Conservation (phyloP, 768 basidiomycete species). For the Trametes villosa region DNA sequence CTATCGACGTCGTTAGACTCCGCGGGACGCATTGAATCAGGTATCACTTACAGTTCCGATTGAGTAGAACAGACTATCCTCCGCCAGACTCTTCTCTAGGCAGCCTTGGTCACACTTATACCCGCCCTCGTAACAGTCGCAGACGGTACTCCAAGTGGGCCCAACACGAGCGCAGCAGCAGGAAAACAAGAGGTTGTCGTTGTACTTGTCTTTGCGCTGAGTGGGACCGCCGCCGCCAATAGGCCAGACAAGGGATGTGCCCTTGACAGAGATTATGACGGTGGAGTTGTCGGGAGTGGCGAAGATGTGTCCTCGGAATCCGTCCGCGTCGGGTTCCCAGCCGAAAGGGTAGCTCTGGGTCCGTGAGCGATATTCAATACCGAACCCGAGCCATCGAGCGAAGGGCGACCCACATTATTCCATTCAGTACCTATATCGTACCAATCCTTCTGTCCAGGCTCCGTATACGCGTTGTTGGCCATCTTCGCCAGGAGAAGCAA, state of each 20-base stretch:
- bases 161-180: conserved; percentile 97
- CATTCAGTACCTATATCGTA: conserved; percentile 68
- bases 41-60: conserved; percentile 75
- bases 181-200: conserved; percentile 94
- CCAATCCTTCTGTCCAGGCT: conserved; percentile 61
- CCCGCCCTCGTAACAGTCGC: conserved; percentile 78
- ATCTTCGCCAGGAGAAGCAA: conserved; percentile 85
- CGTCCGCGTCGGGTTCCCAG: conserved; percentile 89
- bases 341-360: conserved; percentile 75
- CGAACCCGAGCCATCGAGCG: neutral
- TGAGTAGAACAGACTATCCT: conserved; percentile 88
- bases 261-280: conserved; percentile 88
- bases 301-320: conserved; percentile 91
- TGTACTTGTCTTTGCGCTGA: conserved; percentile 85
- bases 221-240: conserved; percentile 83
- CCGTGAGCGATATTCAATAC: neutral
- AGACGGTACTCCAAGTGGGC: conserved; percentile 92
- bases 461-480: conserved; percentile 80
- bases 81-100: conserved; percentile 73
- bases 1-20: conserved; percentile 41
- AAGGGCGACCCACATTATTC: conserved; percentile 42
- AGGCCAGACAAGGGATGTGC: conserved; percentile 78
- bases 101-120: conserved; percentile 83
- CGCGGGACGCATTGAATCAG: neutral
- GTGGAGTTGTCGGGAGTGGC: conserved; percentile 83